Evolutionary conservation across 768 basidiomycete genomes (phyloP), one percentile per base, ranked within the genome.

Genomic region (Kwoniella shandongensis): DNA sequence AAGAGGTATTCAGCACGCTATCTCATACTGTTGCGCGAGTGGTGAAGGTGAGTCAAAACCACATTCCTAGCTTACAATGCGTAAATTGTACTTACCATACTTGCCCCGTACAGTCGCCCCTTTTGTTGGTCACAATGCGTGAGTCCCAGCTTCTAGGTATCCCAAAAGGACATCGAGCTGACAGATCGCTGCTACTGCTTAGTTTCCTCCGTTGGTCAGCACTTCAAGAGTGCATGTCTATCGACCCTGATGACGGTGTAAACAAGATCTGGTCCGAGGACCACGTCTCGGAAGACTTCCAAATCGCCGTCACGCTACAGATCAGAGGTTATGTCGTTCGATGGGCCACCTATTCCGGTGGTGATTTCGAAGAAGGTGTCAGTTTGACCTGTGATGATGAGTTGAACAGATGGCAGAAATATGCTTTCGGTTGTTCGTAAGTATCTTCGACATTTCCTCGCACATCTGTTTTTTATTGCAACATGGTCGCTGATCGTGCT

Each of bases 121-220:
- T 4, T 76, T 76, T 49, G 75, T 76, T 25, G 75, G 74, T 11
- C 74, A 76, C 64, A 73, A 69, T 48, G 67, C 67, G 40, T 53
- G 27, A 53, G 51, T 53, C 32, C 32, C 32, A 41, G 42, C 38
- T 59, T 35, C 25, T 13, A n/a, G 6, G 44, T 23, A 4, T 36
- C 13, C 44, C 42, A 2, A 51, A 54, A 42, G 48, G 54, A 15
- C 48, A 57, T 20, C 22, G 20, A 13, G 45, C 47, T 48, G 48
- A 38, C 18, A 35, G n/a, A n/a, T 8, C n/a, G n/a, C n/a, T n/a
- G n/a, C 7, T 17, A 22, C 25, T 44, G 2, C 23, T 89, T 59
- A 89, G 89, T 7, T 94, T 92, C 76, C 80, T 93, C 45, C 84
- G 90, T 18, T 93, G 91, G 91, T 83, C 84, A 2, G 91, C 91